Percentiles rank a stretch among this genome's conserved stretches.
These are phyloP conservation scores for Umbelopsis sp. DNA, from an alignment of 371 early-diverging fungal genomes.

Conservation along the genomic window DNA sequence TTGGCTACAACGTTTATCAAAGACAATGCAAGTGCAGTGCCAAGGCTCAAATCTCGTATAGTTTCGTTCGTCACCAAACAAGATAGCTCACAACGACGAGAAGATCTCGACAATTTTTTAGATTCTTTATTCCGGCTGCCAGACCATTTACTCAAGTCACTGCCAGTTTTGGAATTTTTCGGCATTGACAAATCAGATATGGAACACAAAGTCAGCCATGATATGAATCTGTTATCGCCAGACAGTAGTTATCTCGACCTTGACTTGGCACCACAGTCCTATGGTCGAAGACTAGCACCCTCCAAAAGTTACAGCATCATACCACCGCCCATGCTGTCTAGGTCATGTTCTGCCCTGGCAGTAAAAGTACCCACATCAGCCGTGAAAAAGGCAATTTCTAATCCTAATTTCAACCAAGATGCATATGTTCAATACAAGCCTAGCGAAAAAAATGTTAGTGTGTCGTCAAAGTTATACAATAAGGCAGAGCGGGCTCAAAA, in stretches of 20 bases:
- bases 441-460: not conserved
- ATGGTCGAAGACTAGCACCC: constrained; percentile 17
- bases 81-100: constrained; percentile 25
- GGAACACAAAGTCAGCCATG: constrained; percentile 23
- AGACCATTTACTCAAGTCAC: constrained; percentile 26
- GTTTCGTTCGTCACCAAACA: constrained; percentile 29
- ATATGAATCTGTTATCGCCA: constrained; percentile 7
- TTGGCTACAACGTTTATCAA: constrained; percentile 17
- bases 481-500: not conserved
- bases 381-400: constrained; percentile 12
- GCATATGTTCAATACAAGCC: not conserved
- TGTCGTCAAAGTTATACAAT: constrained; percentile 2
- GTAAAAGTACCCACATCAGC: constrained; percentile 2
- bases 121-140: constrained; percentile 29
- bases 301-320: constrained; percentile 4
- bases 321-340: constrained; percentile 19
- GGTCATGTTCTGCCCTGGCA: constrained; percentile 9
- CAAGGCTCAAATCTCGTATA: constrained; percentile 27
- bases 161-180: constrained; percentile 39
- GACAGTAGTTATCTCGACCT: not conserved
- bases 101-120: constrained; percentile 33
- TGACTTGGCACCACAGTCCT: not conserved
- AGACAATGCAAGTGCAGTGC: constrained; percentile 16
- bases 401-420: constrained; percentile 13
- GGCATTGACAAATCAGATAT: constrained; percentile 31